These are phyloP conservation scores for Hamigera avellanea DNA, from an alignment of 495 filamentous ascomycete genomes.

Conservation along the genomic window DNA sequence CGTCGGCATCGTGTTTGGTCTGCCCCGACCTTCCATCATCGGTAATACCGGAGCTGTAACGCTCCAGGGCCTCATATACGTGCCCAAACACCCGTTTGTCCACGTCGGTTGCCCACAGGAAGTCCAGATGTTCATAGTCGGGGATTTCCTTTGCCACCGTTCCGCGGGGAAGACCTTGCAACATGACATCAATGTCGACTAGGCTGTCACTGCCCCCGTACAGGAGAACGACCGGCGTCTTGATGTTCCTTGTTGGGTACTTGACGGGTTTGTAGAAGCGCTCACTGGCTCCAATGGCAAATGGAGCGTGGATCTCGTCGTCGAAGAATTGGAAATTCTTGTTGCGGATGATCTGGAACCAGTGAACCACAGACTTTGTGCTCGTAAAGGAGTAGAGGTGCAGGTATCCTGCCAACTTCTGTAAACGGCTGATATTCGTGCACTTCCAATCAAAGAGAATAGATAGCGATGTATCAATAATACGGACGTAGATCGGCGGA, in stretches of 20 bases:
- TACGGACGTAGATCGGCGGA: constrained; percentile 81
- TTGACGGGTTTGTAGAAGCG: constrained; percentile 82
- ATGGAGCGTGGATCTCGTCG: constrained; percentile 67
- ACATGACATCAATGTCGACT: constrained; percentile 90
- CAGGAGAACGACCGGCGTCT: constrained; percentile 83
- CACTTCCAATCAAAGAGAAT: constrained; percentile 87
- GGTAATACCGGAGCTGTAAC: constrained; percentile 26
- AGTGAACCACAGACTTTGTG: constrained; percentile 92
- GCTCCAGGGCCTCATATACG: constrained; percentile 76
- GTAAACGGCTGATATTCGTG: constrained; percentile 71
- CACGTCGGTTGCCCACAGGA: constrained; percentile 87
- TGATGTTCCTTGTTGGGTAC: constrained; percentile 94
- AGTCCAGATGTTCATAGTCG: constrained; percentile 94
- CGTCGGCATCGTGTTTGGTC: too few relatives aligned
- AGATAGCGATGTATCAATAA: constrained; percentile 70
- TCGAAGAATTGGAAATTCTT: constrained; percentile 97
- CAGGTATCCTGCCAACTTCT: constrained; percentile 94
- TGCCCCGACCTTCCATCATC: too few relatives aligned
- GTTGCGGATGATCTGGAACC: constrained; percentile 98
- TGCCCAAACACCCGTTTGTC: constrained; percentile 76
- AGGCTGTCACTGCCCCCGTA: constrained; percentile 91
- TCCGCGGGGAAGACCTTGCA: constrained; percentile 70
- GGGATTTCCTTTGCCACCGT: constrained; percentile 75
- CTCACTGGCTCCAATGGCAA: constrained; percentile 44
- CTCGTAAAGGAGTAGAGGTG: constrained; percentile 94